phyloP scores from a whole-genome alignment of 2,329 filamentous ascomycete species.

The Claviceps sp. region DNA sequence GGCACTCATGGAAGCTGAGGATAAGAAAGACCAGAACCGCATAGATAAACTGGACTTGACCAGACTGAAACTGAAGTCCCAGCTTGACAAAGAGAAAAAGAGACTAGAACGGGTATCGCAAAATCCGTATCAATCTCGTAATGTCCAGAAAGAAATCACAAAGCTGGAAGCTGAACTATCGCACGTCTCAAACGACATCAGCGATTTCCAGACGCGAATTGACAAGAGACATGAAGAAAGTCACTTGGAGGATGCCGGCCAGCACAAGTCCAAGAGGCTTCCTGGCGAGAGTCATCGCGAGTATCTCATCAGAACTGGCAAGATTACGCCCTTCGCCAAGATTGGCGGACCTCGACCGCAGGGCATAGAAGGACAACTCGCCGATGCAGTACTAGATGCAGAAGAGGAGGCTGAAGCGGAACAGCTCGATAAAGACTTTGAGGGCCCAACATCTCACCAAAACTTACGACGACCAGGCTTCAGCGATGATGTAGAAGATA shows the following conservation, averaged over 20 bases:
- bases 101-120: slow-evolving; percentile 29
- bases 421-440: slow-evolving; percentile 25
- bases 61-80: slow-evolving; percentile 46
- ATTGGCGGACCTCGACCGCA: slow-evolving; percentile 51
- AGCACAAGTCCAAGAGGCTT: slow-evolving; percentile 43
- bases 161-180: slow-evolving; percentile 52
- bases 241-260: slow-evolving; percentile 27
- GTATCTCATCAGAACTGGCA: slow-evolving; percentile 87
- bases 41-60: slow-evolving; percentile 44
- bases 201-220: slow-evolving; percentile 71
- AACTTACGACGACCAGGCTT: slow-evolving; percentile 64
- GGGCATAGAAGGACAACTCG: slow-evolving; percentile 54
- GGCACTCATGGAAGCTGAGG: slow-evolving; percentile 46
- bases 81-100: slow-evolving; percentile 44
- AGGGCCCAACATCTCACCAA: slow-evolving; percentile 52
- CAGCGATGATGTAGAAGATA: slow-evolving; percentile 21
- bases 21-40: slow-evolving; percentile 48
- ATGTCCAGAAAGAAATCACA: slow-evolving; percentile 50
- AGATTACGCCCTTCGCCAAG: slow-evolving; percentile 90
- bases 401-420: slow-evolving; percentile 51
- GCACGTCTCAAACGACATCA: slow-evolving; percentile 56
- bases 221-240: slow-evolving; percentile 52
- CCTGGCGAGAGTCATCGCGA: slow-evolving; percentile 76
- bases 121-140: slow-evolving; percentile 39
- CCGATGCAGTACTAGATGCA: slow-evolving; percentile 66